phyloP scores from a whole-genome alignment of 2,329 filamentous ascomycete genomes.

The Torrubiellomyces zombiae region DNA sequence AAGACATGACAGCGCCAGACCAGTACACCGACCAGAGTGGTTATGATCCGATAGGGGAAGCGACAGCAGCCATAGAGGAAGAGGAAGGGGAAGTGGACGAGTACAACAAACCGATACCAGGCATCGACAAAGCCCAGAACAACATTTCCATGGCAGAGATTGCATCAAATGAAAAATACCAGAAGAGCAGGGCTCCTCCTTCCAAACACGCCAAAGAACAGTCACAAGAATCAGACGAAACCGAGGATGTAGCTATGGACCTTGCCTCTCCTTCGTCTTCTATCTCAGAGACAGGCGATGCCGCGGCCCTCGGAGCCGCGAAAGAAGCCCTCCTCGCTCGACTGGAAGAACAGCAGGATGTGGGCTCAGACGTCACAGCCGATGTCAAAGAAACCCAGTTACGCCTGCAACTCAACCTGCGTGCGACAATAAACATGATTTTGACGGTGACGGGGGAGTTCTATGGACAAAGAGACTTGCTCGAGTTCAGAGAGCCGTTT shows the following conservation, averaged over 20 bases:
- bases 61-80: conserved; percentile 5
- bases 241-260: conserved; percentile 26
- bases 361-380: too few relatives aligned
- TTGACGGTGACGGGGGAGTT: conserved; percentile 74
- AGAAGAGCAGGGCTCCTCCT: too few relatives aligned
- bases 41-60: conserved; percentile 4
- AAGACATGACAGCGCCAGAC: conserved; percentile 1
- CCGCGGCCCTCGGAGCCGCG: conserved; percentile 26
- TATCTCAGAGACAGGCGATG: conserved; percentile 19
- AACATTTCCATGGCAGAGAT: too few relatives aligned
- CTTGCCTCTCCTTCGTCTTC: conserved; percentile 16
- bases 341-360: conserved; percentile 14
- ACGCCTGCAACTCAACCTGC: conserved; percentile 31
- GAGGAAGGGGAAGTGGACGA: conserved; percentile 4
- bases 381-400: conserved; percentile 12
- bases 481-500: conserved; percentile 55
- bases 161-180: conserved; percentile 3
- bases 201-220: too few relatives aligned
- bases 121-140: too few relatives aligned
- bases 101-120: too few relatives aligned
- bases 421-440: conserved; percentile 81
- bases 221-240: conserved; percentile 5
- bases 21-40: conserved; percentile 2
- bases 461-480: conserved; percentile 75
- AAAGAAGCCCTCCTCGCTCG: conserved; percentile 30